These are phyloP conservation scores for Groenewaldozyma tartarivorans DNA, from an alignment of 805 yeast species.

Conservation along the genomic window DNA sequence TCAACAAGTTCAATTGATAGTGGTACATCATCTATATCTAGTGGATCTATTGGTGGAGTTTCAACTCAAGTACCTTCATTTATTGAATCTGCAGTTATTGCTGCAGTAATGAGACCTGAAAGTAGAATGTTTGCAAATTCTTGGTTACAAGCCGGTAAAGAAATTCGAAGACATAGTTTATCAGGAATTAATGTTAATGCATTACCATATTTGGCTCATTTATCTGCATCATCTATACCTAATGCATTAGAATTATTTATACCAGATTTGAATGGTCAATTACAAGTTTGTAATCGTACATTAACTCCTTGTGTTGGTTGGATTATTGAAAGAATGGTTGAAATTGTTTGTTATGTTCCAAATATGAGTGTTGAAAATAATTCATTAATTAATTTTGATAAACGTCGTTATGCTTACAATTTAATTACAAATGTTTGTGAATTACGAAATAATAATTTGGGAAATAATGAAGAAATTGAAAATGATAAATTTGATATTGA, in stretches of 20 bases:
- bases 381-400: slow-evolving; percentile 72
- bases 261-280: slow-evolving; percentile 20
- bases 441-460: slow-evolving; percentile 25
- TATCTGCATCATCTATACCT: background rate
- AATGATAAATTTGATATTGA: slow-evolving; percentile 5
- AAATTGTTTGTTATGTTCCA: slow-evolving; percentile 67
- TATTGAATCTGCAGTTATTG: slow-evolving; percentile 66
- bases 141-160: slow-evolving; percentile 56
- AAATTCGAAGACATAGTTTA: slow-evolving; percentile 14
- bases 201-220: slow-evolving; percentile 7
- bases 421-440: slow-evolving; percentile 46
- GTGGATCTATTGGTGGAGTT: slow-evolving; percentile 8
- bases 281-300: slow-evolving; percentile 27
- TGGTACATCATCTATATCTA: slow-evolving; percentile 6
- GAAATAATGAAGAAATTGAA: slow-evolving; percentile 9
- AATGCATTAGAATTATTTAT: slow-evolving; percentile 17
- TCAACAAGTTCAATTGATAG: background rate
- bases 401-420: slow-evolving; percentile 60
- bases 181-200: slow-evolving; percentile 2
- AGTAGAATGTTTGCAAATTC: slow-evolving; percentile 56
- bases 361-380: slow-evolving; percentile 61
- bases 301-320: slow-evolving; percentile 87
- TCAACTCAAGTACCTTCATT: slow-evolving; percentile 58
- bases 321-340: slow-evolving; percentile 72
- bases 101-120: slow-evolving; percentile 73